Evolutionary conservation across 2,329 filamentous ascomycete species (phyloP).

Genomic region (Zymoseptoria tritici): DNA sequence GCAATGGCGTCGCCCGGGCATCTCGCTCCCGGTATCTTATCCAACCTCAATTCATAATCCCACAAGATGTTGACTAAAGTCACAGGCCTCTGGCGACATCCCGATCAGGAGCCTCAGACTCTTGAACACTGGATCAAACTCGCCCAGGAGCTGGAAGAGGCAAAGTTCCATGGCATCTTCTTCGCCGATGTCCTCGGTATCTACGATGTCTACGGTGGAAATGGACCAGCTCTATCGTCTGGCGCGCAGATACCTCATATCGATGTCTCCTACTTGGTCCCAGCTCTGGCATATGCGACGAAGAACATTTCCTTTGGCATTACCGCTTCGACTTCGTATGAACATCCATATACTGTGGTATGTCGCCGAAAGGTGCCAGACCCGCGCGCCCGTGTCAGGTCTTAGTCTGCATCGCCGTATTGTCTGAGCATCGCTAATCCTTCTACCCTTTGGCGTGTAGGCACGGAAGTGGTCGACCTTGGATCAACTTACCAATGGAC

Average conservation of each 20-base stretch:
- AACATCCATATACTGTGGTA: slow-evolving; percentile 28
- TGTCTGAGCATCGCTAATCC: too few species aligned
- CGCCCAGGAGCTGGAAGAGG: slow-evolving; percentile 42
- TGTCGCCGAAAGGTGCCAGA: too few species aligned
- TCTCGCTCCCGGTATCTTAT: slow-evolving; percentile 34
- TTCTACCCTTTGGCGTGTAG: too few species aligned
- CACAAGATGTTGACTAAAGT: not conserved
- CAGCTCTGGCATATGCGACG: slow-evolving; percentile 41
- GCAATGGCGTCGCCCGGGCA: slow-evolving; percentile 43
- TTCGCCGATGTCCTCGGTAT: slow-evolving; percentile 44
- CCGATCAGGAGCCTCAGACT: slow-evolving; percentile 33
- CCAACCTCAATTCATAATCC: not conserved
- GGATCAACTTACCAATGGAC: slow-evolving; percentile 32
- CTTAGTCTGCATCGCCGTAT: too few species aligned
- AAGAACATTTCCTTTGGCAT: slow-evolving; percentile 36
- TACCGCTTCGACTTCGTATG: slow-evolving; percentile 33
- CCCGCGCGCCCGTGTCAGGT: too few species aligned
- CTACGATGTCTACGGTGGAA: slow-evolving; percentile 41
- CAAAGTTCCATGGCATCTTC: slow-evolving; percentile 46
- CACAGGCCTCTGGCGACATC: slow-evolving; percentile 26
- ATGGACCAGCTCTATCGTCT: slow-evolving; percentile 46
- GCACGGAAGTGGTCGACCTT: slow-evolving; percentile 31
- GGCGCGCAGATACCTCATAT: slow-evolving; percentile 63
- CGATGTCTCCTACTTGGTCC: slow-evolving; percentile 39
- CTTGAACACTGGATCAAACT: slow-evolving; percentile 42